Percentiles rank a stretch among this genome's conserved stretches.
Conservation (phyloP, 345 rosid species). For the Aquilaria yunnanensis region DNA sequence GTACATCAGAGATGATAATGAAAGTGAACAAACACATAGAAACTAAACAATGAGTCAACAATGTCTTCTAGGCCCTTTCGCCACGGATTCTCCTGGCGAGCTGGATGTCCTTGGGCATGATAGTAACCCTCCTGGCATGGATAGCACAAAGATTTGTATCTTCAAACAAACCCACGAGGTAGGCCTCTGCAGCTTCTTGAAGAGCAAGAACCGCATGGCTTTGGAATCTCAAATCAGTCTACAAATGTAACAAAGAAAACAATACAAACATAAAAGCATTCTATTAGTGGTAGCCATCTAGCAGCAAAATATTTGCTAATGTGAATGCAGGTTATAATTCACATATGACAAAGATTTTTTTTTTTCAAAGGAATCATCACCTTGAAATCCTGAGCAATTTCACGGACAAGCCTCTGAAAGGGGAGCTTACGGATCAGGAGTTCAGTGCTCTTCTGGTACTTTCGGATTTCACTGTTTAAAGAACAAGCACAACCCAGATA, state of each 20-base stretch:
- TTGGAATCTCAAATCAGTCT: constrained; percentile 42
- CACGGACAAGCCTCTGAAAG: constrained; percentile 58
- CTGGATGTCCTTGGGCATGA: constrained; percentile 39
- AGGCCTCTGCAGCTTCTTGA: constrained; percentile 45
- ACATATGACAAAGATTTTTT: too few species aligned
- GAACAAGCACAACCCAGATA: neutral
- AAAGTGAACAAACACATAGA: neutral
- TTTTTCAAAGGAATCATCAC: constrained; percentile 10
- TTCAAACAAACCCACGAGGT: constrained; percentile 36
- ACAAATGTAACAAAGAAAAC: neutral
- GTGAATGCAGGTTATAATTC: too few species aligned
- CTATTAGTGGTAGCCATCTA: neutral
- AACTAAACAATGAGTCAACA: constrained; percentile 1
- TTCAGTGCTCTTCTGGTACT: constrained; percentile 48
- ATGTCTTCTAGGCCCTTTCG: constrained; percentile 24
- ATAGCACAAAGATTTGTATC: constrained; percentile 35
- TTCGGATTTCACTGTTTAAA: constrained; percentile 34
- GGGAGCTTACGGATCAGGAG: constrained; percentile 47
- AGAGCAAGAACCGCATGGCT: constrained; percentile 40
- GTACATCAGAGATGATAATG: neutral
- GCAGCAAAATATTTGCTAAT: neutral
- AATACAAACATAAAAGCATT: neutral
- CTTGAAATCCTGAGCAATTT: constrained; percentile 58
- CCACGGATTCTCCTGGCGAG: constrained; percentile 23
- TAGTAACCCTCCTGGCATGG: constrained; percentile 34